Base-by-base conservation (phyloP, 371 early-diverging fungal genomes). In the Mucor irregularis region DNA sequence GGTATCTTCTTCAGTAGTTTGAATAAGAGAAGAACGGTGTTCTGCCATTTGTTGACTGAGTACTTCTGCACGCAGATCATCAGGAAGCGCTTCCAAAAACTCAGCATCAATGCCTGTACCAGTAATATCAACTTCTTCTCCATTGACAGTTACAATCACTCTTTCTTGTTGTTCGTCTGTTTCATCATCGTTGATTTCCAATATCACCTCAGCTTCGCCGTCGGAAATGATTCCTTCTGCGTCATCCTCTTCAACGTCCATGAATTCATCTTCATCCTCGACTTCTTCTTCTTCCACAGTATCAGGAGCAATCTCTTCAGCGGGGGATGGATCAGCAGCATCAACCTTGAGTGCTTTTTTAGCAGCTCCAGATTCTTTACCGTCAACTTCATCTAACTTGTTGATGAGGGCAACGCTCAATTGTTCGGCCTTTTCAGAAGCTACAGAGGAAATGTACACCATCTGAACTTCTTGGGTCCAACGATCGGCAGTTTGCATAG, bases 61-160 rank as follows among this genome's bases (percentile, higher is more conserved):
- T 6, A 97, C 97, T 68, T 98, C 98, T 59, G 83, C 84, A 30
- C 96, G 89, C 67, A 98, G 64, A 44, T 97, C 97, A 29, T 96
- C 96, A 0, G 99, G 99, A 38, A 98, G 73, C 1, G 99, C 99
- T 64, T 93, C 90, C 56, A 98, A 73, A 69, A 98, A 98, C 53
- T 90, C 91, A 0, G 87, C 82, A 63, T 98, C 99, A 42, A 98
- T 97, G 19, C 96, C 98, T 31, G 93, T 89, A 19, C 92, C 92
- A 2, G 96, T 90, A 24, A 98, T 92, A 62, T 98, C 97, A 0
- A 96, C 82, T 51, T 73, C 56, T 38, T 85, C 71, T 11, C 77
- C 75, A 19, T 78, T 82, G 49, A 76, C 74, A 7, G 68, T 73
- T 19, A 42, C 43, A 25, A 82, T 33, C 90, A 90, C 45, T 21